Evolutionary conservation across 495 filamentous ascomycete species (phyloP).

Genomic region (Penicillium daleae): DNA sequence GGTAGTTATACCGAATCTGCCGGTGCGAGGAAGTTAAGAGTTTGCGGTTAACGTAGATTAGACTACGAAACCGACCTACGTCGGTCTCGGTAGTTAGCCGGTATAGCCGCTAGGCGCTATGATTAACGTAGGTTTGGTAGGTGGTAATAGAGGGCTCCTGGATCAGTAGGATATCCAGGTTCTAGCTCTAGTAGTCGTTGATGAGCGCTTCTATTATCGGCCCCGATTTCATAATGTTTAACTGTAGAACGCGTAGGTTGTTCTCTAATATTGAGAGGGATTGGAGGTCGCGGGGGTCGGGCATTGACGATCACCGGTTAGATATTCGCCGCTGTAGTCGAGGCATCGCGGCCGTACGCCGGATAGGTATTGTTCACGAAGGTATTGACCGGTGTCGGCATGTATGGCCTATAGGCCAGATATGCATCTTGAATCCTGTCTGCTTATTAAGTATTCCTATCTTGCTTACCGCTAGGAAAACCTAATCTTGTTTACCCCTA

Average conservation of each 20-base stretch:
- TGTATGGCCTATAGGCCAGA: too few species aligned
- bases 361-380: conserved; percentile 27
- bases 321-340: conserved; percentile 30
- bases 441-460: too few species aligned
- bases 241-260: conserved; percentile 33
- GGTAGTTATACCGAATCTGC: conserved; percentile 16
- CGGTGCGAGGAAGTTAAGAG: not conserved
- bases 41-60: not conserved
- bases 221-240: conserved; percentile 35
- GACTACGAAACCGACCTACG: not conserved
- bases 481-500: too few species aligned
- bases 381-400: too few species aligned
- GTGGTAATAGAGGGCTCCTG: conserved; percentile 25
- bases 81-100: not conserved
- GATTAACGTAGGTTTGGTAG: not conserved
- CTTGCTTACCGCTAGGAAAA: too few species aligned
- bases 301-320: conserved; percentile 24
- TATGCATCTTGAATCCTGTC: too few species aligned
- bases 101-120: not conserved
- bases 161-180: conserved; percentile 33
- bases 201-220: conserved; percentile 36
- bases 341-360: conserved; percentile 27
- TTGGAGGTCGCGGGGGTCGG: conserved; percentile 13
- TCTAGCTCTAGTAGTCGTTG: conserved; percentile 31
- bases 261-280: conserved; percentile 21